Percentiles rank a stretch among this genome's conserved stretches.
These are phyloP conservation scores for Tanacetum coccineum DNA, from an alignment of 129 eudicot species.

Conservation along the genomic window DNA sequence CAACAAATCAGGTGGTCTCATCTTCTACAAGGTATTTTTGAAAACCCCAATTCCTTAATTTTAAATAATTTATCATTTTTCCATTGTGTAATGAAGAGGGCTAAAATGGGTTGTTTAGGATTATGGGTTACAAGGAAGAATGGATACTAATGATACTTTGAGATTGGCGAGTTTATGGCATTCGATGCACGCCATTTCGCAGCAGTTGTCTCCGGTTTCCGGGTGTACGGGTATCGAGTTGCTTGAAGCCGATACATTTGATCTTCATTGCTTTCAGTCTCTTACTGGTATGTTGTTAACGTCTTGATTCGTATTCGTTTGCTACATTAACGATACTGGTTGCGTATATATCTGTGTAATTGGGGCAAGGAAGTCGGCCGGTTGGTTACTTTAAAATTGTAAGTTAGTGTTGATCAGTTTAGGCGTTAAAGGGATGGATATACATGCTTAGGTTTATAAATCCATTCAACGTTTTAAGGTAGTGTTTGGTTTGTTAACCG, in stretches of 20 bases:
- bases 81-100: background rate
- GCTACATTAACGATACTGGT: no score
- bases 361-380: background rate
- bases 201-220: conserved; percentile 78
- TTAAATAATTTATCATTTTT: background rate
- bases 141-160: conserved; percentile 96
- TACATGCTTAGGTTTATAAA: no score
- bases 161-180: conserved; percentile 94
- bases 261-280: conserved; percentile 98
- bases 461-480: no score
- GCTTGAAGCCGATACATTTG: conserved; percentile 90
- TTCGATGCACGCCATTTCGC: conserved; percentile 98
- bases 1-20: conserved; percentile 98
- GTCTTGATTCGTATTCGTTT: no score
- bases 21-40: conserved; percentile 76
- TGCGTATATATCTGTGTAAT: background rate
- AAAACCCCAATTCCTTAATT: conserved; percentile 9
- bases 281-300: conserved; percentile 62
- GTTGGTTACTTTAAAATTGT: background rate
- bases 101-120: conserved; percentile 33
- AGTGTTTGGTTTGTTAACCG: no score
- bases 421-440: no score
- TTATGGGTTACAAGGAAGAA: conserved; percentile 91
- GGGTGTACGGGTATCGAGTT: conserved; percentile 88
- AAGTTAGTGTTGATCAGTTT: no score